phyloP scores from a whole-genome alignment of 768 basidiomycete species.

The Leccinum aurantiacum region DNA sequence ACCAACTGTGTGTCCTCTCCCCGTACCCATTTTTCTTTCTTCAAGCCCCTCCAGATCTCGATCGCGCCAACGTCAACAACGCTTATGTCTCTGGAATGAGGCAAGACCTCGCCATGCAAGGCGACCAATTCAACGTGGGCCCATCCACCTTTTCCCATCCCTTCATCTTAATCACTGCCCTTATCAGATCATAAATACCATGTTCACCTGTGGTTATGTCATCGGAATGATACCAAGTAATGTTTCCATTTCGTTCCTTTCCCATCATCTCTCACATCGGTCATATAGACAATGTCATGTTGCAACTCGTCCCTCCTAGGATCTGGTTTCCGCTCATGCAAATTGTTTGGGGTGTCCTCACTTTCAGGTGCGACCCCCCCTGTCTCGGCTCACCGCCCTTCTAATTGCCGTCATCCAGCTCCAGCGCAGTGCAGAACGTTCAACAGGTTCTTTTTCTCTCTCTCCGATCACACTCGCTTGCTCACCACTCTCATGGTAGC shows the following conservation, averaged over 20 bases:
- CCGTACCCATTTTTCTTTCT: background rate
- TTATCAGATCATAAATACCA: conserved; percentile 59
- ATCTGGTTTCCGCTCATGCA: conserved; percentile 69
- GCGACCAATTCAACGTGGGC: conserved; percentile 60
- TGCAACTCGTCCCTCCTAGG: conserved; percentile 60
- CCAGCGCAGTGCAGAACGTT: conserved; percentile 54
- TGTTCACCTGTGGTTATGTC: conserved; percentile 75
- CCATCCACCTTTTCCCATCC: background rate
- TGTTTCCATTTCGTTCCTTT: conserved; percentile 1
- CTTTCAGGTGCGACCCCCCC: conserved; percentile 48
- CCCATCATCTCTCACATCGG: background rate
- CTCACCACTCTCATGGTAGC: conserved; percentile 32
- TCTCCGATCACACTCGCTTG: background rate
- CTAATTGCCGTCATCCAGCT: conserved; percentile 36
- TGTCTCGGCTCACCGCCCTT: background rate
- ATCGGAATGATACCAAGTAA: conserved; percentile 71
- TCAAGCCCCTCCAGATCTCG: conserved; percentile 46
- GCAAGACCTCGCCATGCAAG: conserved; percentile 65
- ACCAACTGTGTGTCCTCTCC: conserved; percentile 51
- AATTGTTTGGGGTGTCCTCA: conserved; percentile 63
- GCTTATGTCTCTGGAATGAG: conserved; percentile 82
- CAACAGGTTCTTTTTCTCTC: conserved; percentile 44
- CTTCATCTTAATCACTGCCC: background rate
- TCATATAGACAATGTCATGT: conserved; percentile 58
- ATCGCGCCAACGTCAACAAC: conserved; percentile 67